A percentile compares a stretch with the other conserved stretches of the same genome.
These are phyloP conservation scores for Moesziomyces globuligerus DNA, from an alignment of 1,284 basidiomycete genomes.

Conservation along the genomic window DNA sequence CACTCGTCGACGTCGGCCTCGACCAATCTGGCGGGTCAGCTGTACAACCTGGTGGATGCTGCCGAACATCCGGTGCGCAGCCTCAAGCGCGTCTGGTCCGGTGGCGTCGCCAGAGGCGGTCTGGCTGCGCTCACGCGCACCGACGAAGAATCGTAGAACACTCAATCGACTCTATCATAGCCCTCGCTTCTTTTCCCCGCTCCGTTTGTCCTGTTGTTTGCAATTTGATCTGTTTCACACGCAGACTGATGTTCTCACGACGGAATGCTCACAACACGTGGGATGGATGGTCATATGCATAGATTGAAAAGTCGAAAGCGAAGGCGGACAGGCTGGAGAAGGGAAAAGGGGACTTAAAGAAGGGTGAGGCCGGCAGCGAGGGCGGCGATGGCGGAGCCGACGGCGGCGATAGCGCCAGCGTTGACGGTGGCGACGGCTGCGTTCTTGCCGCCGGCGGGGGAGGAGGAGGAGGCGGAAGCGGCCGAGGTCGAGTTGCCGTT, in stretches of 20 bases:
- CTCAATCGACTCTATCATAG: not conserved
- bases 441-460: slow-evolving; percentile 5
- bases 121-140: slow-evolving; percentile 46
- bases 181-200: too few relatives aligned
- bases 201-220: not conserved
- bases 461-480: slow-evolving; percentile 1
- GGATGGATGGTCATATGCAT: too few relatives aligned
- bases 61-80: slow-evolving; percentile 54
- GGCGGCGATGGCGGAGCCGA: slow-evolving; percentile 23
- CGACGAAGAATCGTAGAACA: slow-evolving; percentile 28
- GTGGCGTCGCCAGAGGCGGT: slow-evolving; percentile 47
- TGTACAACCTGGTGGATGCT: slow-evolving; percentile 46
- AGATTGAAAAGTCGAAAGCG: too few relatives aligned
- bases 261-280: too few relatives aligned
- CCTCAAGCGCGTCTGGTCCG: slow-evolving; percentile 52
- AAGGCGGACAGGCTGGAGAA: too few relatives aligned
- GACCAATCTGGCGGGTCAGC: slow-evolving; percentile 34
- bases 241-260: too few relatives aligned
- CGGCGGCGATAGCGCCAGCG: slow-evolving; percentile 5
- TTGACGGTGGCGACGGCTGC: slow-evolving; percentile 3
- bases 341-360: slow-evolving; percentile 11
- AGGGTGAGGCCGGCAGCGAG: slow-evolving; percentile 35
- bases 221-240: not conserved
- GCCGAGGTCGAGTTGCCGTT: slow-evolving; percentile 25
- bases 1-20: slow-evolving; percentile 4